Base-by-base conservation (phyloP, 345 rosid genomes). In the Pistacia vera region DNA sequence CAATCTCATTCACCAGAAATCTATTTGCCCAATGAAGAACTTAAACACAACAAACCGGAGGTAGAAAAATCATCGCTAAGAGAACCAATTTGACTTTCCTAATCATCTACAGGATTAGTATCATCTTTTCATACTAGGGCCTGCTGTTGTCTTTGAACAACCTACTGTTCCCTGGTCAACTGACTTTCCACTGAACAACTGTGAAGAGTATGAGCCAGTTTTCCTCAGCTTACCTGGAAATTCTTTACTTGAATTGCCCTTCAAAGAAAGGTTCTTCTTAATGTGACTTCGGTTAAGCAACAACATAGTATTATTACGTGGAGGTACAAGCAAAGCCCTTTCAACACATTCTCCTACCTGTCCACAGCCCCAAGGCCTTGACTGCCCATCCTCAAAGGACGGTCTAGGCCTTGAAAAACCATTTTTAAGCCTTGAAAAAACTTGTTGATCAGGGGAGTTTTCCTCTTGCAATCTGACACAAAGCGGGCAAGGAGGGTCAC, bases 321-420 rank as follows among this genome's bases (percentile, higher is more conserved):
- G 79, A 8, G 93, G 88, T 58, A 80, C 77, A 76, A 84, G 85
- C 67, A 85, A 58, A 75, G 89, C 92, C 11, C 85, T 89, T 79
- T 88, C 91, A 10, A 90, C 92, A 66, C 90, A 86, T 66, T 85
- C 91, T 36, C 91, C 88, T 0, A 77, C 90, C 68, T 83, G 95
- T 51, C 76, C 74, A 80, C 92, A 89, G 33, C 90, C 90, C 93
- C 97, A 88, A 55, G 88, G 83, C 78, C 86, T 88, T 38, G 92
- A 88, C 65, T 82, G 81, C 11, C 88, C 87, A 70, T 84, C 88
- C 83, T 91, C 94, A 56, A 77, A 75, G 64, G 81, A 76, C 33
- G 88, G 78, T 83, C 80, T 86, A 71, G 83, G 85, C 76, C 87
- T 84, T 1, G 85, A 79, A 54, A 83, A 79, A 66, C 83, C 63